Conservation (phyloP, 2,329 filamentous ascomycete species). For the Fusarium albosuccineum region DNA sequence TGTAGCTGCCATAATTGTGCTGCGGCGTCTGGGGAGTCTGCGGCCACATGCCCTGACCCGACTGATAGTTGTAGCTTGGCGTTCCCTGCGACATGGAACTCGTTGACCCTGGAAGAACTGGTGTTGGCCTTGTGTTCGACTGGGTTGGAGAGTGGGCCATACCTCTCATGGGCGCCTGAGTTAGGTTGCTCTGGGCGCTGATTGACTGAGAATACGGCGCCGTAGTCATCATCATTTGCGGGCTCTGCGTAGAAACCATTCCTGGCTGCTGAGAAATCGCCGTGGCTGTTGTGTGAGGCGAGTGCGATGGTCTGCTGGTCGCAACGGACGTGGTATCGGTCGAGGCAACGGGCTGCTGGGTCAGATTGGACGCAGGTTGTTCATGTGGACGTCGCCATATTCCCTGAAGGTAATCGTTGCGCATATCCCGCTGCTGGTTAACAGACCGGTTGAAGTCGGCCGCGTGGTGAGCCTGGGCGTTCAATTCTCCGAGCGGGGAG, state of each 20-base stretch:
- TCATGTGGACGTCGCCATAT: conserved; percentile 89
- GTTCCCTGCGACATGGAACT: conserved; percentile 64
- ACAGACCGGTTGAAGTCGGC: conserved; percentile 91
- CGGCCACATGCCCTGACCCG: conserved; percentile 72
- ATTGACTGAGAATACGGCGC: conserved; percentile 78
- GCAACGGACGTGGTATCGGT: conserved; percentile 58
- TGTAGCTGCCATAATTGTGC: conserved; percentile 66
- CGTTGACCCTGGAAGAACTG: conserved; percentile 62
- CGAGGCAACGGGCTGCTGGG: conserved; percentile 61
- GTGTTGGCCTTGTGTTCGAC: conserved; percentile 75
- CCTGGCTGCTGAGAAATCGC: conserved; percentile 69
- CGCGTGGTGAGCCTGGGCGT: conserved; percentile 87
- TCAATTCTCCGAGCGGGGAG: conserved; percentile 80
- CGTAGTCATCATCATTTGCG: conserved; percentile 75
- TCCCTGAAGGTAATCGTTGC: conserved; percentile 82
- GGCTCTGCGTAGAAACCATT: conserved; percentile 72
- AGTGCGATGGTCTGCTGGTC: conserved; percentile 67
- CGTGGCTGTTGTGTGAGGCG: conserved; percentile 68
- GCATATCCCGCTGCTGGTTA: conserved; percentile 82
- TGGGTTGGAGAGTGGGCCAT: conserved; percentile 69
- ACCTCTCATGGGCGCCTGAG: conserved; percentile 78
- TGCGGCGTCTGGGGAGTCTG: conserved; percentile 75
- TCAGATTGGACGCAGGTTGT: conserved; percentile 68
- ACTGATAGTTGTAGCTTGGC: conserved; percentile 73
- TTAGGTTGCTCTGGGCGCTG: conserved; percentile 78